Evolutionary conservation across 495 filamentous ascomycete species (phyloP).

Genomic region (Halenospora varia): DNA sequence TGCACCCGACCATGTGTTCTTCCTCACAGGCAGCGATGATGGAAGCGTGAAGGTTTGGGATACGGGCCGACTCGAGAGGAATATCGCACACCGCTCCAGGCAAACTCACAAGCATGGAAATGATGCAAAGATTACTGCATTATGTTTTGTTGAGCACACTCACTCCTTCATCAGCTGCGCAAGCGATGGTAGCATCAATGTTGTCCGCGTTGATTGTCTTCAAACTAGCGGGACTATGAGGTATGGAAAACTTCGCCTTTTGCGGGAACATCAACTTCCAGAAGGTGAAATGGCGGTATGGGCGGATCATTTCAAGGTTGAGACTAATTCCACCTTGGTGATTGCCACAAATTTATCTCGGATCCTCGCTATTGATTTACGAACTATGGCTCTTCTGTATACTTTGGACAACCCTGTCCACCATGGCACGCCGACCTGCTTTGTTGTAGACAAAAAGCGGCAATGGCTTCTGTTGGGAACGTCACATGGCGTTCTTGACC

Average conservation of each 20-base stretch:
- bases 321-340: conserved; percentile 73
- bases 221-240: conserved; percentile 52
- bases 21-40: conserved; percentile 91
- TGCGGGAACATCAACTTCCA: conserved; percentile 79
- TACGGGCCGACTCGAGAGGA: conserved; percentile 80
- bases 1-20: conserved; percentile 91
- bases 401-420: conserved; percentile 84
- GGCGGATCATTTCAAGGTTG: conserved; percentile 86
- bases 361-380: conserved; percentile 79
- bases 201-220: conserved; percentile 79
- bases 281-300: conserved; percentile 76
- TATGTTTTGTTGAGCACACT: conserved; percentile 91
- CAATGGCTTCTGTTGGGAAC: conserved; percentile 92
- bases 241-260: conserved; percentile 70
- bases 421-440: conserved; percentile 90
- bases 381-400: conserved; percentile 80
- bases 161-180: conserved; percentile 88
- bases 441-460: conserved; percentile 77
- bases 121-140: conserved; percentile 67
- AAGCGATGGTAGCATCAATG: conserved; percentile 85
- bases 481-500: conserved; percentile 84
- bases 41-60: conserved; percentile 94
- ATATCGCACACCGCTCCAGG: conserved; percentile 80
- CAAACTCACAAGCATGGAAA: conserved; percentile 74
- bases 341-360: conserved; percentile 83